Conservation (phyloP, 345 rosid genomes). For the Passiflora organensis region DNA sequence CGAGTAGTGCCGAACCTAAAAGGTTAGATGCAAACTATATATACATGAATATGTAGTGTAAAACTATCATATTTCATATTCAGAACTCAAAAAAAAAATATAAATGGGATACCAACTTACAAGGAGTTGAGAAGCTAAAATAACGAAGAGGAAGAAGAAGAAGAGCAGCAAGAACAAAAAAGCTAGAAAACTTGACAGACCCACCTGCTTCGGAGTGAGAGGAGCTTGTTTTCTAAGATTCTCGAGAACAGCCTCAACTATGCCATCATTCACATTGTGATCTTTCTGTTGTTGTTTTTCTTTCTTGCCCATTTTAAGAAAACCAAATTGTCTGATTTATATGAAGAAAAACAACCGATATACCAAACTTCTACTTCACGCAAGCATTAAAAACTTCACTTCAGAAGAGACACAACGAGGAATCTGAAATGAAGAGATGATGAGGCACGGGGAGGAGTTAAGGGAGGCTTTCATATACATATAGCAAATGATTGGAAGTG, state of each 20-base stretch:
- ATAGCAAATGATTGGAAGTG: slow-evolving; percentile 35
- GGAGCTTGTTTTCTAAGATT: slow-evolving; percentile 64
- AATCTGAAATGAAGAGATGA: slow-evolving; percentile 19
- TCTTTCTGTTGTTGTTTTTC: slow-evolving; percentile 23
- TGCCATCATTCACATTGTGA: slow-evolving; percentile 15
- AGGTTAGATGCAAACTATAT: neutral
- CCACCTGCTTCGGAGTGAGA: slow-evolving; percentile 76
- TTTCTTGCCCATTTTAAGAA: slow-evolving; percentile 58
- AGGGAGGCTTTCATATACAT: slow-evolving; percentile 6
- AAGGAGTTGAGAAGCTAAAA: neutral
- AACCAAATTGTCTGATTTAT: slow-evolving; percentile 1
- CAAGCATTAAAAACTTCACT: slow-evolving; percentile 42
- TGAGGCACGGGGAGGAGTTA: neutral
- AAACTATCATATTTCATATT: too few species aligned
- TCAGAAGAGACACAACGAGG: slow-evolving; percentile 7
- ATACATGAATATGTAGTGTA: neutral
- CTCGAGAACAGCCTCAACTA: slow-evolving; percentile 63
- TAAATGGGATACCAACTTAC: too few species aligned
- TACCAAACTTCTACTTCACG: slow-evolving; percentile 55
- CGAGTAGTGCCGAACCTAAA: neutral
- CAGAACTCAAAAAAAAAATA: too few species aligned
- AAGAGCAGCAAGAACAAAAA: neutral
- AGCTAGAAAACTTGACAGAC: slow-evolving; percentile 5
- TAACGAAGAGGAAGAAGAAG: neutral
- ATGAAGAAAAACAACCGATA: slow-evolving; percentile 16